Evolutionary conservation across 75 land plant species (phyloP), one percentile per base, ranked within the genome.

Genomic region (Pinus taeda): DNA sequence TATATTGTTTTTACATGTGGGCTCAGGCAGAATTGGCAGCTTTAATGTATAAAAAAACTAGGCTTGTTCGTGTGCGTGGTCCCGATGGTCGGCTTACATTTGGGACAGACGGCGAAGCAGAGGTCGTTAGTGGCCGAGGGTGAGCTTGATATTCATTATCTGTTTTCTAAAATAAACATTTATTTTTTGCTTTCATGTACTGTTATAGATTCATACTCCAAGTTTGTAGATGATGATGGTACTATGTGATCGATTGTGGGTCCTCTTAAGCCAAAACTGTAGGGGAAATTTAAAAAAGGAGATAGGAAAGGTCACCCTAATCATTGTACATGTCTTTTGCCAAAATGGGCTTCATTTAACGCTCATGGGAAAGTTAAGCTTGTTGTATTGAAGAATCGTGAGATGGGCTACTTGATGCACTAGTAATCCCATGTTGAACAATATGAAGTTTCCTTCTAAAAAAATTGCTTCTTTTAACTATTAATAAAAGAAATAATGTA

Each of bases 41-140:
- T 78, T 85, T 97, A 42, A 88, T 92, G 88, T 97, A 92, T 73
- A 90, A 91, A 74, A 97, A 79, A 57, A 82, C 92, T 7, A 83
- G 99, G 69, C 87, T 97, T 77, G 95, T 97, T 53, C 97, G 99
- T 63, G 85, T 84, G 26, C 92, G 85, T 65, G 88, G 93, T 11
- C 85, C 83, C 76, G 86, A 79, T 74, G 99, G 98, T 24, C 88
- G 92, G 15, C 77, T 78, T 63, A 90, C 93, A 22, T 97, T 97
- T 91, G 99, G 99, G 76, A 82, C 74, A 26, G 57, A 22, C 77
- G 93, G 93, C 45, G 98, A 92, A 77, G 85, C 93, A 30, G 92
- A 97, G 85, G 99, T 97, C 79, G 99, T 97, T 39, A 97, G 98
- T 86, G 95, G 95, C 69, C 80, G 95, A 71, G 99, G 99, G 99